A percentile compares a stretch with the other conserved stretches of the same genome.
These are phyloP conservation scores for Miscanthus lutarioriparius DNA, from an alignment of 176 grass and related monocot species.

Conservation along the genomic window DNA sequence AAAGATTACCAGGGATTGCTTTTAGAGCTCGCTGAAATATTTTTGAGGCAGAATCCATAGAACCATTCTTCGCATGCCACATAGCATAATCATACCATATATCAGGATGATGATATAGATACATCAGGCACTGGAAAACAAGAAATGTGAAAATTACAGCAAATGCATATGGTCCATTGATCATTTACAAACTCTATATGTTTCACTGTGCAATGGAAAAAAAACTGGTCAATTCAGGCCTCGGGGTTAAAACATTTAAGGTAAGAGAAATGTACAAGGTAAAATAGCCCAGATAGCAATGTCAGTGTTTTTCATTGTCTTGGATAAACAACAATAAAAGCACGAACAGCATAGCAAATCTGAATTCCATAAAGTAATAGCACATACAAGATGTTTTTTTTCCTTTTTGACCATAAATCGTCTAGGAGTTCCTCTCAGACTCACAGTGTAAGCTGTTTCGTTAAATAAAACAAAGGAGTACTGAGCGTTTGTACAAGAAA, in stretches of 20 bases:
- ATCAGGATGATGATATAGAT: slow-evolving; percentile 99
- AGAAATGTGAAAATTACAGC: neutral
- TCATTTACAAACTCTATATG: slow-evolving; percentile 20
- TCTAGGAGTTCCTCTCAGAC: neutral
- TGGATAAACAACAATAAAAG: slow-evolving; percentile 28
- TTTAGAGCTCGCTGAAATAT: slow-evolving; percentile 96
- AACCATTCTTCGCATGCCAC: slow-evolving; percentile 80
- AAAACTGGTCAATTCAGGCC: neutral
- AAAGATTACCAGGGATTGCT: slow-evolving; percentile 85
- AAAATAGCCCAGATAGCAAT: neutral
- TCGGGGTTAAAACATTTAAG: slow-evolving; percentile 11
- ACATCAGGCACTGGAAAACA: slow-evolving; percentile 76
- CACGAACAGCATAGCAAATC: neutral
- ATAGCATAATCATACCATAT: slow-evolving; percentile 95
- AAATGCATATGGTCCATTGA: slow-evolving; percentile 3
- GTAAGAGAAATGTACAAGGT: neutral
- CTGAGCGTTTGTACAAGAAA: neutral
- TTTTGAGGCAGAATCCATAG: slow-evolving; percentile 81
- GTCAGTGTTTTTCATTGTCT: slow-evolving; percentile 18
- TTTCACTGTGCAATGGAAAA: slow-evolving; percentile 11
- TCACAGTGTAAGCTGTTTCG: neutral
- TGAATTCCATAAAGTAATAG: neutral
- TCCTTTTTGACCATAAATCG: neutral
- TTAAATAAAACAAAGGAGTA: neutral
- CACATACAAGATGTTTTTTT: neutral